Evolutionary conservation across 352 stramenopile species (phyloP), one percentile per base, ranked within the genome.

Genomic region (Phytophthora foliorum): DNA sequence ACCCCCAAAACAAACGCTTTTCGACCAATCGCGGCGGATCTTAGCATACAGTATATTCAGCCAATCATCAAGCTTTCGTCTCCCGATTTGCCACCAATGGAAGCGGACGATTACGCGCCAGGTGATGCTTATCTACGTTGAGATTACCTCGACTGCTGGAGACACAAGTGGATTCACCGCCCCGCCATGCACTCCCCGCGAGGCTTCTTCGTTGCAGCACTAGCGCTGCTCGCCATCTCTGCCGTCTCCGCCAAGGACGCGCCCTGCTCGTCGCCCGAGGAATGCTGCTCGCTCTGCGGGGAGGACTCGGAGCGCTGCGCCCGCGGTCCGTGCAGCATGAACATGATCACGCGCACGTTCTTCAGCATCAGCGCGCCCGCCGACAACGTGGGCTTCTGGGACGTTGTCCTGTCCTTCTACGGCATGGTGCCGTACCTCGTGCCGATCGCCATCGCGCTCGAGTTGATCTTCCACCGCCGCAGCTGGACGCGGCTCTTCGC

Each of bases 391-490:
- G 67, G 72, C 42, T 73, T 86, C 69, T 85, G 77, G 76, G 81
- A 89, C 53, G 72, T 84, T 55, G 63, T 80, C 7, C 82, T 84
- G 51, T 69, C 64, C 27, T 79, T 81, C 36, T 89, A 89, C 57
- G 69, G 81, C 29, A 85, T 83, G 63, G 81, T 89, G 44, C 81
- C 81, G 53, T 89, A 85, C 55, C 58, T 88, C 42, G 74, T 84
- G 50, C 77, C 67, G 10, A 64, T 86, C 31, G 52, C 61, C 13
- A 36, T 86, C 32, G 67, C 68, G 50, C 71, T 89, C 22, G 72
- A 81, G 6, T 60, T 89, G 14, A 67, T 88, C 41, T 42, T 88
- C 21, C 52, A 77, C 53, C 62, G 57, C 25, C 77, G 77, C 36
- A 86, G 67, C 53, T 89, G 78, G 81, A 73, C 68, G 60, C 66